Base-by-base conservation (phyloP, 306 rosid species). In the Potentilla sterilis region DNA sequence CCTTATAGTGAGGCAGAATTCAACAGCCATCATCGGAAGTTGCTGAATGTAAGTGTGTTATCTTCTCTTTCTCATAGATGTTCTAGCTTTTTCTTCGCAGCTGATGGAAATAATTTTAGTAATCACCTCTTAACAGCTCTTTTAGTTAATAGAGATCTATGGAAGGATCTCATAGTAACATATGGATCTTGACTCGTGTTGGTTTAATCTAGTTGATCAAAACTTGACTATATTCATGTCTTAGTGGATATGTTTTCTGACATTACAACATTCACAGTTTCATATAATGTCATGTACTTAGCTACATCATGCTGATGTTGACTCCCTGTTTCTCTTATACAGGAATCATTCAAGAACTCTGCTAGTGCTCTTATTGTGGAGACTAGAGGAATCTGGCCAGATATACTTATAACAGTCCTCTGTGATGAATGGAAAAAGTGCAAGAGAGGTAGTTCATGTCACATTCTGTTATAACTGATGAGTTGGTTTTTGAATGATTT, bases 1-100 rank as follows among this genome's bases (percentile, higher is more conserved):
- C 97, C 98, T 70, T 87, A 90, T 79, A 87, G 93, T 13, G 95
- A 89, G 79, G 88, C 90, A 69, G 97, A 94, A 74, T 87, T 94
- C 70, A 92, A 83, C 77, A 82, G 83, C 37, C 76, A 80, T 83
- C 98, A 95, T 82, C 93, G 84, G 82, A 87, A 86, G 69, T 59
- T 86, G 83, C 76, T 95, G 85, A 85, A 85, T 72, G 98, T 95
- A 85, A 87, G 97, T 70, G 61, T 49, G 16, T 46, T 18, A 44
- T 66, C 19, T 52, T 65, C 24, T 22, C 51, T 41, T 70, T 70
- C 5, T 58, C 32, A 19, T 10, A 21, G 13, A 37, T 51, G 75
- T 71, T 28, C 28, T 51, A 18, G 63, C 64, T 37, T 70, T 48
- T 35, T 34, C 2, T 15, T 64, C 12, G 19, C 24, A 37, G 18